Base-by-base conservation (phyloP, 306 rosid species). In the Quercus engelmannii region DNA sequence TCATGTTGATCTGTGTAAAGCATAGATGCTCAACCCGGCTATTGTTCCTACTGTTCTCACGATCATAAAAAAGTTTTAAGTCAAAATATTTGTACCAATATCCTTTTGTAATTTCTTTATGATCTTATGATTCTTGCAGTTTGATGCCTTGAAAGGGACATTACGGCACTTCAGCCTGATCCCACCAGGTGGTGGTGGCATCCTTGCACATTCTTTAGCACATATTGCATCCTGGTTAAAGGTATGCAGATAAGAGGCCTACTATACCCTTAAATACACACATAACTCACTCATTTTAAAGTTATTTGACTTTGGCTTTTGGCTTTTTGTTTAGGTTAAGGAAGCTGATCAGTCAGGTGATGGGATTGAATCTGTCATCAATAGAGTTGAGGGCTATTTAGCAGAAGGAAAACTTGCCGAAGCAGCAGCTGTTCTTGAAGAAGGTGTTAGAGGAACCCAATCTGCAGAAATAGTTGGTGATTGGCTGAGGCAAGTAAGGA, bases 401-500 rank as follows among this genome's bases (percentile, higher is more conserved):
- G 94, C 93, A 11, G 94, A 90, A 58, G 98, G 99, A 76, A 96
- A 93, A 79, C 87, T 91, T 61, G 90, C 82, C 2, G 97, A 91
- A 86, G 99, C 98, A 76, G 99, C 97, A 67, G 89, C 87, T 74
- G 87, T 73, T 81, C 92, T 93, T 46, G 99, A 96, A 89, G 98
- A 93, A 74, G 91, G 93, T 35, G 97, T 93, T 17, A 87, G 79
- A 80, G 94, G 85, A 85, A 91, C 96, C 46, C 81, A 87, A 84
- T 96, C 99, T 23, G 87, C 88, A 73, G 96, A 90, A 76, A 76
- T 88, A 68, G 94, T 86, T 35, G 84, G 88, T 5, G 94, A 87
- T 55, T 93, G 98, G 97, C 91, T 80, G 79, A 87, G 82, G 80
- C 88, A 74, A 69, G 96, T 93, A 49, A 90, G 98, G 83, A 93